Conservation (phyloP, 2,329 filamentous ascomycete species). For the Paecilomyces sp. region DNA sequence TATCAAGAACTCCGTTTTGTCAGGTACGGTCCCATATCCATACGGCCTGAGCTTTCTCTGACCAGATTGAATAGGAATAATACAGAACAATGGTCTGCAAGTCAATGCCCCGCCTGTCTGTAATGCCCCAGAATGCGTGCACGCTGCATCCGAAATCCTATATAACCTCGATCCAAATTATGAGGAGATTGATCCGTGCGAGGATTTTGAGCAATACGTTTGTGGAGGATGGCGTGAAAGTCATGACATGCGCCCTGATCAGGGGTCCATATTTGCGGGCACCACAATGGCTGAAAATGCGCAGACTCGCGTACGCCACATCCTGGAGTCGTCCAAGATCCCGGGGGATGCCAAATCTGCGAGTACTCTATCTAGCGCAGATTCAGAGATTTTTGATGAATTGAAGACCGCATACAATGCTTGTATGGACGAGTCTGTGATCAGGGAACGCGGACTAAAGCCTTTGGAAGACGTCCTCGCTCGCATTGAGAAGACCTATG, state of each 20-base stretch:
- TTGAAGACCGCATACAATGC: slow-evolving; percentile 58
- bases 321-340: slow-evolving; percentile 48
- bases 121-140: slow-evolving; percentile 54
- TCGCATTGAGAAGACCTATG: slow-evolving; percentile 43
- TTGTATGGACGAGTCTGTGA: slow-evolving; percentile 56
- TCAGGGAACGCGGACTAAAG: slow-evolving; percentile 48
- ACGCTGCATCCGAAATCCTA: slow-evolving; percentile 56
- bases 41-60: background rate
- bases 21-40: background rate
- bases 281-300: slow-evolving; percentile 56
- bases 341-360: slow-evolving; percentile 29
- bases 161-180: slow-evolving; percentile 57
- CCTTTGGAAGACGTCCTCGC: slow-evolving; percentile 53
- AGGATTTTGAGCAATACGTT: slow-evolving; percentile 60
- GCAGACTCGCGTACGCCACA: slow-evolving; percentile 53
- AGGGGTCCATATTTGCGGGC: slow-evolving; percentile 53
- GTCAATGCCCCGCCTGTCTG: slow-evolving; percentile 34
- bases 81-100: slow-evolving; percentile 5
- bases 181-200: slow-evolving; percentile 58
- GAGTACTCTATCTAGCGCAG: slow-evolving; percentile 4
- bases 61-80: background rate
- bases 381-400: slow-evolving; percentile 53
- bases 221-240: slow-evolving; percentile 60
- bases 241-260: slow-evolving; percentile 60
- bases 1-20: background rate